Base-by-base conservation (phyloP, 169 alveolate genomes). In the Cryptosporidium ryanae region DNA sequence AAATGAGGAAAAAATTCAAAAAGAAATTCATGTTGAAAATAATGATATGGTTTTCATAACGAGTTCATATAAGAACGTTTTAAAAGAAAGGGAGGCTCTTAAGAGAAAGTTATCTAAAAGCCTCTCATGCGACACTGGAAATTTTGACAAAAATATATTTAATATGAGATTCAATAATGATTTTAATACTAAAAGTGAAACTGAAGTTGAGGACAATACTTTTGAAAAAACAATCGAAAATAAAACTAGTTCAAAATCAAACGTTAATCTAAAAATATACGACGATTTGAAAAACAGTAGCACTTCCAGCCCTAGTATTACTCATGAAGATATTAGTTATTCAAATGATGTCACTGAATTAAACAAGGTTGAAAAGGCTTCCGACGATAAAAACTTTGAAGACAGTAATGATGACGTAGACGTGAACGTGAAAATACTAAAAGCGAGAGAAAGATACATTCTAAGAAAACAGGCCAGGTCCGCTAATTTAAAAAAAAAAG, bases 1-100 rank as follows among this genome's bases (percentile, higher is more conserved):
- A 18, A 67, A 76, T 12, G 87, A 76, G n/a, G 71, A 76, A 48
- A 76, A 54, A 61, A 55, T 76, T 25, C 87, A 76, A n/a, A 55
- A 61, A 50, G 87, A 76, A 27, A 61, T 76, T n/a, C 29, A 76
- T 5, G 18, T n/a, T 1, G 87, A 76, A 44, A 38, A 32, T 34
- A 76, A 46, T 27, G 66, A 31, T 6, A 46, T 57, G 48, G 71
- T 76, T 17, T 76, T 76, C 63, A 76, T 76, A 10, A 76, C 87
- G 1, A 63, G 44, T 23, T 13, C 87, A 2, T 76, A 76, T 32
- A 32, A 17, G 18, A 46, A 59, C 1, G 61, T 76, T 23, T 32
- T 76, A 31, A 63, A 52, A 12, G 87, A 76, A 61, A 23, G 87
- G 18, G 63, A 61, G 21, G 44, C n/a, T 5, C 21, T 76, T 23